Percentiles rank a stretch among this genome's conserved stretches.
Conservation (phyloP, 2,329 filamentous ascomycete genomes). For the Calonectria fujianensis region DNA sequence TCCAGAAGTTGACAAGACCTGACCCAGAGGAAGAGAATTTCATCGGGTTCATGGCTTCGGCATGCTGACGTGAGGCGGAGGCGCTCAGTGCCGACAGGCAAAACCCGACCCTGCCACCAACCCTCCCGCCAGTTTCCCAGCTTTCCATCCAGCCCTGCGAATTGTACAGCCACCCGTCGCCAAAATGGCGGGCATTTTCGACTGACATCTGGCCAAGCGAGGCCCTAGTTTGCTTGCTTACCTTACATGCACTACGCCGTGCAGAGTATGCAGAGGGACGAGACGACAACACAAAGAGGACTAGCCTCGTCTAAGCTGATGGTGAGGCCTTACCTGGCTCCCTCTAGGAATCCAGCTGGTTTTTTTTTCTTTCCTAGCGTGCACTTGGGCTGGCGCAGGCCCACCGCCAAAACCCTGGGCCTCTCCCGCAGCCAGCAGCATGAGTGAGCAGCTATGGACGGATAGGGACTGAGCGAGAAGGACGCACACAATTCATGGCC, state of each 20-base stretch:
- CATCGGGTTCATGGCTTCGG: background rate
- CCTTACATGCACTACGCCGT: conserved; percentile 35
- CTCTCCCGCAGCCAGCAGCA: conserved; percentile 10
- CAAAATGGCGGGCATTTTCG: conserved; percentile 23
- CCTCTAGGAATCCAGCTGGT: conserved; percentile 18
- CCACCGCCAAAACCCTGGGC: conserved; percentile 44
- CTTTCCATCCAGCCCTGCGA: conserved; percentile 30
- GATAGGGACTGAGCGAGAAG: conserved; percentile 5
- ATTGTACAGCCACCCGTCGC: conserved; percentile 36
- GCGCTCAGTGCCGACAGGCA: conserved; percentile 32
- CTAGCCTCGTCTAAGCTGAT: conserved; percentile 36
- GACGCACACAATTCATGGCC: background rate
- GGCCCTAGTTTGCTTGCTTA: conserved; percentile 39
- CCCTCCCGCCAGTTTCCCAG: background rate
- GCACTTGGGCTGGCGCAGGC: conserved; percentile 34
- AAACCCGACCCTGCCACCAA: conserved; percentile 14
- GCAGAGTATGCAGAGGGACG: conserved; percentile 24
- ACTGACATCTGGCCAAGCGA: conserved; percentile 29
- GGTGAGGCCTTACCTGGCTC: conserved; percentile 15
- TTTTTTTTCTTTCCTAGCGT: conserved; percentile 18
- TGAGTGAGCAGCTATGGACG: background rate
- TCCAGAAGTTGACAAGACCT: conserved; percentile 2
- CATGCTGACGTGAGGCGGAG: conserved; percentile 43
- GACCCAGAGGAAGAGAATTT: conserved; percentile 12
- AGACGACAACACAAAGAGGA: conserved; percentile 20